A percentile compares a stretch with the other conserved stretches of the same genome.
Evolutionary conservation across 164 flowering plant species (phyloP).

Genomic region (Annona squamosa): DNA sequence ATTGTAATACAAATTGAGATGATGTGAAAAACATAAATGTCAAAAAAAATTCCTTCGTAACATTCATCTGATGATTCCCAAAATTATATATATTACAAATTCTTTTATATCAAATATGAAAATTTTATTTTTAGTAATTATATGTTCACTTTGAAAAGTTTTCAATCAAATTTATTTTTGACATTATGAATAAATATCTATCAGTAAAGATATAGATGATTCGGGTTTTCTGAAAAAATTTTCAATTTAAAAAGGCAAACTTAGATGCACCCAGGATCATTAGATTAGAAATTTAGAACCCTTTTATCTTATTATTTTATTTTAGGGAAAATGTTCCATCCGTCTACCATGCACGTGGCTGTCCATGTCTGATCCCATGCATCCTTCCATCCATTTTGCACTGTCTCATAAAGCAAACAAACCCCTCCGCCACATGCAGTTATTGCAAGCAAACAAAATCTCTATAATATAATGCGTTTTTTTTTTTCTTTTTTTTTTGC

Average conservation of each 20-base stretch:
- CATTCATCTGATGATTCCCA: no score
- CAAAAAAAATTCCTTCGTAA: no score
- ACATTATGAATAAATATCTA: no score
- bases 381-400: slow-evolving; percentile 11
- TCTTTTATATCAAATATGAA: no score
- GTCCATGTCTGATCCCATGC: slow-evolving; percentile 29
- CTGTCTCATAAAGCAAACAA: slow-evolving; percentile 3
- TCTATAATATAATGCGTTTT: not conserved
- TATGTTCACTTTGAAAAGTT: no score
- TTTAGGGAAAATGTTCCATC: slow-evolving; percentile 11
- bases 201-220: not conserved
- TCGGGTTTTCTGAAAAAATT: no score
- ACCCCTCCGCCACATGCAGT: not conserved
- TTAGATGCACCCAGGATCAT: not conserved
- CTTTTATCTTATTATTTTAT: not conserved
- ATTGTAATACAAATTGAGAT: no score
- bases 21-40: no score
- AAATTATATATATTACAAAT: no score
- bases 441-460: slow-evolving; percentile 3
- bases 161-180: not conserved
- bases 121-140: no score
- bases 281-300: not conserved
- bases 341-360: slow-evolving; percentile 55
- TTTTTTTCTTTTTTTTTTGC: no score
- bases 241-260: no score